Conservation (phyloP, 1,139 yeast genomes). For the Pneumocystis canis region DNA sequence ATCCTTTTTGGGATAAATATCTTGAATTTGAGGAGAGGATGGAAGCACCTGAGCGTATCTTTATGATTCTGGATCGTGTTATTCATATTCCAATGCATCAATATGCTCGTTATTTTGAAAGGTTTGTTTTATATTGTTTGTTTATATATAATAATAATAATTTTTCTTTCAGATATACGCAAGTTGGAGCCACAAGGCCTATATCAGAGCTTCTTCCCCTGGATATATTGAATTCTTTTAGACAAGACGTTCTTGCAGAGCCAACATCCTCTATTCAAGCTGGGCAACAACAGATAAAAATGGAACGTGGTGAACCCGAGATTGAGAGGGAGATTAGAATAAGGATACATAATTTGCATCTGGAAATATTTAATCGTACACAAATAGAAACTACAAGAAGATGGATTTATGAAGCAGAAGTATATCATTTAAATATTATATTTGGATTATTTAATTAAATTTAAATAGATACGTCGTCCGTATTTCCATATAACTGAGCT, state of each 20-base stretch:
- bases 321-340: conserved; percentile 21
- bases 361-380: conserved; percentile 43
- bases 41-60: conserved; percentile 27
- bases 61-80: conserved; percentile 40
- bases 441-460: not conserved
- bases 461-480: conserved; percentile 30
- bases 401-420: conserved; percentile 45
- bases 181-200: conserved; percentile 19
- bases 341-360: conserved; percentile 20
- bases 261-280: conserved; percentile 16
- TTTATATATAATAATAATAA: not conserved
- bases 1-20: conserved; percentile 63
- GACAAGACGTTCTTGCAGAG: conserved; percentile 18
- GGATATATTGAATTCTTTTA: conserved; percentile 19
- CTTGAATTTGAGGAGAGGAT: conserved; percentile 39
- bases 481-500: conserved; percentile 35
- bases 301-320: conserved; percentile 18
- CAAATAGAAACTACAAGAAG: conserved; percentile 47
- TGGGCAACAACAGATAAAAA: conserved; percentile 14
- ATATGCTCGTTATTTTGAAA: conserved; percentile 41
- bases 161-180: conserved; percentile 20
- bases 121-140: conserved; percentile 5
- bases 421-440: conserved; percentile 1
- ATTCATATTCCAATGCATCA: conserved; percentile 67
- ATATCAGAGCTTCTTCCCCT: conserved; percentile 19